Percentiles rank a stretch among this genome's conserved stretches.
Conservation (phyloP, 73 alveolate genomes). For the Stentor roeselii region DNA sequence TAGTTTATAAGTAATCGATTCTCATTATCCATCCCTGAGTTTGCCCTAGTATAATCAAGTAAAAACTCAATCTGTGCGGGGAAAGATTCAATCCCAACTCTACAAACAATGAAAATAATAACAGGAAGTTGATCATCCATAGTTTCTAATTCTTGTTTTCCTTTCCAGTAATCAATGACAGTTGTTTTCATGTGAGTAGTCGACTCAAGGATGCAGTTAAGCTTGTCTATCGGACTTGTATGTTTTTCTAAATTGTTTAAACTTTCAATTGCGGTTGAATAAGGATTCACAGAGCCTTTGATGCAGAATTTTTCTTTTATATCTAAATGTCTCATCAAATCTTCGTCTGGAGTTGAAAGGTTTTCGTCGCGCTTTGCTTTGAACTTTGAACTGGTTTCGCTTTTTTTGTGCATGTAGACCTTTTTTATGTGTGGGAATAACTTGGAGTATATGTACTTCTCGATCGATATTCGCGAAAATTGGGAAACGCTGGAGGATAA, state of each 20-base stretch:
- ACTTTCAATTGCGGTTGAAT: background rate
- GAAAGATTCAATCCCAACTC: conserved; percentile 38
- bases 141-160: conserved; percentile 53
- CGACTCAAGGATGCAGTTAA: background rate
- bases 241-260: background rate
- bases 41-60: conserved; percentile 36
- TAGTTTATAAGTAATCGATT: background rate
- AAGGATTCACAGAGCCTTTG: background rate
- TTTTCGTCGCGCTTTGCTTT: background rate
- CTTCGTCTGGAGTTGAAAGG: background rate
- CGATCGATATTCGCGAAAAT: background rate
- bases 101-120: conserved; percentile 45
- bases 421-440: background rate
- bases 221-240: background rate
- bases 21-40: background rate
- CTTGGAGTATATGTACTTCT: background rate
- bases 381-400: background rate
- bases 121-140: conserved; percentile 71
- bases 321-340: background rate
- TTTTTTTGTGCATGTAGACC: background rate
- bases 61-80: conserved; percentile 55
- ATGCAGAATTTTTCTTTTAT: conserved; percentile 4
- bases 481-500: background rate
- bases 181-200: background rate
- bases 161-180: conserved; percentile 42